A percentile compares a stretch with the other conserved stretches of the same genome.
These are phyloP conservation scores for Onygenales sp. DNA, from an alignment of 2,329 filamentous ascomycete genomes.

Conservation along the genomic window DNA sequence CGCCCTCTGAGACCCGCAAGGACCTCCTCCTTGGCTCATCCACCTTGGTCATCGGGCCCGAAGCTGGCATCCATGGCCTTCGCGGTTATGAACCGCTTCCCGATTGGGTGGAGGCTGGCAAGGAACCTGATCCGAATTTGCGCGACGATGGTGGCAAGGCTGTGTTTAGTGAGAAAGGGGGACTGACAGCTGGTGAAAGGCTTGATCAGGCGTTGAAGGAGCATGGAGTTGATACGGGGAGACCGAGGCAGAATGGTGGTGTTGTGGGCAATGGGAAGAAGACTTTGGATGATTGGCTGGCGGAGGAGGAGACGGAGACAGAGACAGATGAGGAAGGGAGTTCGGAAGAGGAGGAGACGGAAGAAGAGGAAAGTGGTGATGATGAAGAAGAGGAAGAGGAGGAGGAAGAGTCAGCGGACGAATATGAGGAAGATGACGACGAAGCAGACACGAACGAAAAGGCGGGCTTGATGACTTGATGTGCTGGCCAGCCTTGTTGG, in stretches of 20 bases:
- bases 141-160: constrained; percentile 49
- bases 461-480: constrained; percentile 11
- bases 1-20: constrained; percentile 74
- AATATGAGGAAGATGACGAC: constrained; percentile 34
- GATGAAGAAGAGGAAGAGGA: constrained; percentile 30
- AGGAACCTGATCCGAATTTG: constrained; percentile 67
- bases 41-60: constrained; percentile 72
- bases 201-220: constrained; percentile 36
- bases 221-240: constrained; percentile 23
- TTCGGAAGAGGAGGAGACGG: constrained; percentile 31
- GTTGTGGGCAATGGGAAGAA: constrained; percentile 49
- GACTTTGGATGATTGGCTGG: constrained; percentile 88
- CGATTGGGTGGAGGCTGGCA: constrained; percentile 70
- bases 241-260: constrained; percentile 12
- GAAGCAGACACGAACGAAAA: constrained; percentile 31
- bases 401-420: constrained; percentile 31
- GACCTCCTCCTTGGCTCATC: constrained; percentile 73
- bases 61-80: constrained; percentile 62
- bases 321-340: constrained; percentile 43
- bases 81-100: constrained; percentile 72
- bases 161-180: constrained; percentile 34
- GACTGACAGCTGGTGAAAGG: constrained; percentile 37
- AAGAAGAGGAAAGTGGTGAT: constrained; percentile 30
- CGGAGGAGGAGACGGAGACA: constrained; percentile 55
- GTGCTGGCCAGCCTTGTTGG: background rate